phyloP scores from a whole-genome alignment of 495 filamentous ascomycete genomes.

The Bacidia rubella region DNA sequence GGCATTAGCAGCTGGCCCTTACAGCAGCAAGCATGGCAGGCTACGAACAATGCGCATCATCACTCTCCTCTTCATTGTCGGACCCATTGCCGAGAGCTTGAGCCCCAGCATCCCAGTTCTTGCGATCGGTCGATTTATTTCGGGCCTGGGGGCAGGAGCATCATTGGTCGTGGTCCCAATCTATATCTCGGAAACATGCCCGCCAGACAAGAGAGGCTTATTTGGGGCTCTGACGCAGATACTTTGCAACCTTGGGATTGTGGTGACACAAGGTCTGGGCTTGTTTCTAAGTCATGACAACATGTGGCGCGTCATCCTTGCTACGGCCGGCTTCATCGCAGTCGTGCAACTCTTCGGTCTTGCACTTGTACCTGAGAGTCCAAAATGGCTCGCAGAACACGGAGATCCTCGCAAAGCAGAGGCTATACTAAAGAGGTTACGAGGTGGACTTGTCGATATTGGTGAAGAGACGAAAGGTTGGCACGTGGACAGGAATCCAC shows the following conservation, averaged over 20 bases:
- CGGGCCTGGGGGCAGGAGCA: constrained; percentile 73
- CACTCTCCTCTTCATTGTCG: constrained; percentile 60
- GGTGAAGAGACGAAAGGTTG: constrained; percentile 58
- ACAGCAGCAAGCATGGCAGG: constrained; percentile 47
- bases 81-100: constrained; percentile 59
- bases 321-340: constrained; percentile 55
- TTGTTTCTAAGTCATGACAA: constrained; percentile 69
- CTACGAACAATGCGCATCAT: constrained; percentile 56
- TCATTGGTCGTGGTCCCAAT: constrained; percentile 90
- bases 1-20: constrained; percentile 61
- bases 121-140: constrained; percentile 59
- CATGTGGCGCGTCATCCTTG: constrained; percentile 74
- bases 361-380: constrained; percentile 66
- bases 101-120: constrained; percentile 54
- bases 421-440: constrained; percentile 54
- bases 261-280: constrained; percentile 69
- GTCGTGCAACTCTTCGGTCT: constrained; percentile 51
- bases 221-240: constrained; percentile 90
- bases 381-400: constrained; percentile 66
- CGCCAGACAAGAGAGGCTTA: constrained; percentile 61
- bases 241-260: constrained; percentile 86
- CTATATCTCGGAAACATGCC: constrained; percentile 84
- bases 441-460: constrained; percentile 55
- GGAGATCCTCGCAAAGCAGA: constrained; percentile 47
- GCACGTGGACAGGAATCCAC: constrained; percentile 31